Evolutionary conservation across 176 grass and related monocot species (phyloP).

Genomic region (Carex myosuroides): DNA sequence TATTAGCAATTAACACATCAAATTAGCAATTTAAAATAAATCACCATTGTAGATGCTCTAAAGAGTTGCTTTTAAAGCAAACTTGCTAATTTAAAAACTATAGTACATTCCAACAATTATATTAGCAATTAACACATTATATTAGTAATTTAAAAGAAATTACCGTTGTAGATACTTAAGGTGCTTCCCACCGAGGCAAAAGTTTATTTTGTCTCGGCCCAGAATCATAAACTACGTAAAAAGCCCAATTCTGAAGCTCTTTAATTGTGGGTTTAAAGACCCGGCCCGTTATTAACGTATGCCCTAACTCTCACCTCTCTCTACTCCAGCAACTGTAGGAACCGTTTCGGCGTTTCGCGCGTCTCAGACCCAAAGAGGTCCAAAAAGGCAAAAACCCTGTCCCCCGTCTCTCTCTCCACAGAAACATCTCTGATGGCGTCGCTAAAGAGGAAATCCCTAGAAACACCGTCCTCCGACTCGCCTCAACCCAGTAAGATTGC

Average conservation of each 20-base stretch:
- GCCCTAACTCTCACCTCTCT: slow-evolving; percentile 13
- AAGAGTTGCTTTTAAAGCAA: too few relatives aligned
- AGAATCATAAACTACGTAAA: neutral
- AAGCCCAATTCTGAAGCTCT: neutral
- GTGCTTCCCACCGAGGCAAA: too few relatives aligned
- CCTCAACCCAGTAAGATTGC: slow-evolving; percentile 26
- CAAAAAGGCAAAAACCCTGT: slow-evolving; percentile 39
- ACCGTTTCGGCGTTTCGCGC: neutral
- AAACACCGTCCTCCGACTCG: neutral
- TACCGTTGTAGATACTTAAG: too few relatives aligned
- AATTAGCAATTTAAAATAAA: too few relatives aligned
- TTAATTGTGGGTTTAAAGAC: neutral
- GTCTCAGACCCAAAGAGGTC: neutral
- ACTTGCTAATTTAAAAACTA: too few relatives aligned
- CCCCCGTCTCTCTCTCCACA: neutral
- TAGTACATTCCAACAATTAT: too few relatives aligned
- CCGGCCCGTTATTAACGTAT: neutral
- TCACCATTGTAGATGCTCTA: too few relatives aligned
- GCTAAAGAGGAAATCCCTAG: slow-evolving; percentile 53
- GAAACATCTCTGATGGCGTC: slow-evolving; percentile 32
- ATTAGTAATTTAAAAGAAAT: too few relatives aligned
- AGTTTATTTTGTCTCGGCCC: neutral
- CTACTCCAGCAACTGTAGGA: neutral
- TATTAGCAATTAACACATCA: too few relatives aligned
- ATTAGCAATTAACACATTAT: too few relatives aligned